Evolutionary conservation across 257 asterid genomes (phyloP), one percentile per base, ranked within the genome.

Genomic region (Solanum pennellii): DNA sequence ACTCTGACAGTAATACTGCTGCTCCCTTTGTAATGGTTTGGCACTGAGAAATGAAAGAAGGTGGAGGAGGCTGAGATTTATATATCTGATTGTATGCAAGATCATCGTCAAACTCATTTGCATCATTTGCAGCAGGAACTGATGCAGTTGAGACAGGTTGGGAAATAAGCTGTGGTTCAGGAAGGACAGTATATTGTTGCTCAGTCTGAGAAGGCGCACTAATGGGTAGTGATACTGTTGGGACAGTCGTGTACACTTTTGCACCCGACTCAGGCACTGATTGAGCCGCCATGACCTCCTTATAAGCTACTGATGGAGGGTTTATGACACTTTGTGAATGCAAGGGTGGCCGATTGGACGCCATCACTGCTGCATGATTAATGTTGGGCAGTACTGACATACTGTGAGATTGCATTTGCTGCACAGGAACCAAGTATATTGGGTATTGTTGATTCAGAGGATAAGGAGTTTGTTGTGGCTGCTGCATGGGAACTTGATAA

Each of bases 41-140:
- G 83, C 89, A 92, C 88, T 92, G 96, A 86, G 95, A 86, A 74
- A 95, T 86, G 91, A 95, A 88, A 52, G 90, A 49, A 68, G 97
- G 97, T 15, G 89, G 86, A 20, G 94, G 44, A 90, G 99, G 99
- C 92, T 96, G 99, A 87, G 92, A 88, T 90, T 94, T 95, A 90
- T 95, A 95, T 89, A 96, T 94, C 91, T 90, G 95, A 83, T 88
- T 93, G 90, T 94, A 95, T 47, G 93, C 95, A 87, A 95, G 89
- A 60, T 94, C 96, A 85, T 95, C 98, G 23, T 94, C 97, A 89
- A 93, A 91, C 86, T 93, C 98, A 88, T 83, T 65, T 59, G 88
- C 90, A 76, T 87, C 90, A 76, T 83, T 87, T 80, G 89, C 83
- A 84, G 91, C 76, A 31, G 88, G 86, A 76, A 56, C 89, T 60